Evolutionary conservation across 495 filamentous ascomycete genomes (phyloP), one percentile per base, ranked within the genome.

Genomic region (Neurospora terricola): DNA sequence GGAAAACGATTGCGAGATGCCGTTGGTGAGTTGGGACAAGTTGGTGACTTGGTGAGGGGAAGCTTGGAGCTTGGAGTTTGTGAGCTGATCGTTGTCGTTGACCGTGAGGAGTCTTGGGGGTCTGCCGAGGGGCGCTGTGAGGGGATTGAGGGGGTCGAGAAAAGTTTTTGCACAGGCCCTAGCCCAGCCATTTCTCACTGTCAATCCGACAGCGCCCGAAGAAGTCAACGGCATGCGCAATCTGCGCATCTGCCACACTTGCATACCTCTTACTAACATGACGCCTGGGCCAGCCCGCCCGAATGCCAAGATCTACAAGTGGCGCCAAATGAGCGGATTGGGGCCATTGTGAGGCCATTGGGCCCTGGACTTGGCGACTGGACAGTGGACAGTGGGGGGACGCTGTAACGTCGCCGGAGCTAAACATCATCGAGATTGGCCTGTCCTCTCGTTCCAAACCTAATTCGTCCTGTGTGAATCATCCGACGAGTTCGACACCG

Each of bases 401-500:
- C 27, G 54, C 54, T 66, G 54, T 66, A 66, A 66, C 54, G 27
- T 66, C 54, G 54, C 27, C 27, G 54, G 54, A 66, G 54, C 54
- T 66, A 18, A 66, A 66, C 54, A 66, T 66, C 54, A 66, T 66
- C 27, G 54, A 66, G 69, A 70, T 70, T 39, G 73, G 42, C 68
- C 70, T 54, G 70, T 30, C 27, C n/a, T 27, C 30, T 18, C 69
- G 34, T 71, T 74, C 45, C 45, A 54, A 11, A 23, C 45, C 45
- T 2, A 54, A 54, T 59, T 59, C 23, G 54, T 62, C 27, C 2
- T 18, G 54, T 66, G 54, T 66, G 54, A 66, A 66, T 66, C 54
- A 66, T 66, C 54, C 54, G 54, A 66, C 27, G 27, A 66, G 6
- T 18, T 66, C 54, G 54, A 66, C 54, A 34, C 23, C 23, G 8